Conservation (phyloP, 140 eudicot genomes). For the Bidens hawaiensis region DNA sequence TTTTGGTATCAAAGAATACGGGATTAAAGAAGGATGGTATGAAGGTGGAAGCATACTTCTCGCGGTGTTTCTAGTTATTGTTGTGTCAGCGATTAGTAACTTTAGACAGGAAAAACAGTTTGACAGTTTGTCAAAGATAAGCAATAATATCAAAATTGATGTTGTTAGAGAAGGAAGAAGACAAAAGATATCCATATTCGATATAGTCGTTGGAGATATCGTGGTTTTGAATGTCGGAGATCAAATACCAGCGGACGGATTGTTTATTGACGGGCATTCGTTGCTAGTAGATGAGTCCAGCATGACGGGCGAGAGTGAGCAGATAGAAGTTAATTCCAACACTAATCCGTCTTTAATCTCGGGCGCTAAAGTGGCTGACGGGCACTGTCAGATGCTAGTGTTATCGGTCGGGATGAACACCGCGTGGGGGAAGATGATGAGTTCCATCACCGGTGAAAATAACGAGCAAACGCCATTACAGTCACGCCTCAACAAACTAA, state of each 20-base stretch:
- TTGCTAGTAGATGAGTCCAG: background rate
- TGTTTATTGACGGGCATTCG: background rate
- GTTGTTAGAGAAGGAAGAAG: background rate
- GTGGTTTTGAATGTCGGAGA: background rate
- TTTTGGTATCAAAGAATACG: slow-evolving; percentile 69
- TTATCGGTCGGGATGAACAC: background rate
- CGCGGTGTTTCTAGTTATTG: background rate
- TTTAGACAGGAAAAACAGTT: too few species aligned
- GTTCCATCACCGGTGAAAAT: background rate
- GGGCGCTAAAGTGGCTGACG: background rate
- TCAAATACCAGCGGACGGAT: background rate
- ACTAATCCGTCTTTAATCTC: background rate
- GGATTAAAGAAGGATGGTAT: slow-evolving; percentile 67
- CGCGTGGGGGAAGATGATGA: background rate
- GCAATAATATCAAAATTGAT: background rate
- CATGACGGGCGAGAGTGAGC: background rate
- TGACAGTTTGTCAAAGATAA: background rate
- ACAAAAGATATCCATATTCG: background rate
- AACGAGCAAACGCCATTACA: background rate
- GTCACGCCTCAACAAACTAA: background rate
- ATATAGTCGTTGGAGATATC: background rate
- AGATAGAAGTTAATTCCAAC: too few species aligned
- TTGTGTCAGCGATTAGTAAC: background rate
- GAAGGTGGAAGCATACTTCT: background rate
- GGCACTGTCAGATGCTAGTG: background rate